A percentile compares a stretch with the other conserved stretches of the same genome.
Conservation (phyloP, 2,329 filamentous ascomycete species). For the Arthrobotrys pseudoclavata region DNA sequence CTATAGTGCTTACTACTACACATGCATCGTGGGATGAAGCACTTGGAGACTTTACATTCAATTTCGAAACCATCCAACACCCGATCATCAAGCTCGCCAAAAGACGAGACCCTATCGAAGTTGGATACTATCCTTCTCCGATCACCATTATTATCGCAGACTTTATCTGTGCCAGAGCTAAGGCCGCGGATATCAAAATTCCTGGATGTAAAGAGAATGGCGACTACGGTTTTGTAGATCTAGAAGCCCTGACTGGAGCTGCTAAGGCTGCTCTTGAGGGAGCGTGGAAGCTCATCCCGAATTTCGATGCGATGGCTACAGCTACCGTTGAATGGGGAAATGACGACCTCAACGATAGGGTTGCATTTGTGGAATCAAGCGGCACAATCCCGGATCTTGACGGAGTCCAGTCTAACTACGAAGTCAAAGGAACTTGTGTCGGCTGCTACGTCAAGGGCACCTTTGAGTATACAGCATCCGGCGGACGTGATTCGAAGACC, state of each 20-base stretch:
- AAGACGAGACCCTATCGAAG: conserved; percentile 8
- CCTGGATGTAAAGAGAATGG: neutral
- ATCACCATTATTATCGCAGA: conserved; percentile 4
- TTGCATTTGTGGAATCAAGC: neutral
- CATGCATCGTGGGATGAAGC: conserved; percentile 24
- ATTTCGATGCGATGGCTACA: conserved; percentile 2
- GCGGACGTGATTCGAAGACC: conserved; percentile 22
- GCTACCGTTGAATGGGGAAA: conserved; percentile 24
- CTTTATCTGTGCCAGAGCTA: neutral
- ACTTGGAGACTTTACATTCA: conserved; percentile 30
- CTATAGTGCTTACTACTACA: neutral
- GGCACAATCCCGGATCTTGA: neutral
- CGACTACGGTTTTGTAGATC: neutral
- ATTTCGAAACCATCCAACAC: conserved; percentile 19
- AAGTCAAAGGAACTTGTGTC: conserved; percentile 4
- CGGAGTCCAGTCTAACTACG: neutral
- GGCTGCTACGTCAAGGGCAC: conserved; percentile 32
- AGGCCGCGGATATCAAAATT: neutral
- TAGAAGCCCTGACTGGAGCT: neutral
- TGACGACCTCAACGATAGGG: conserved; percentile 1
- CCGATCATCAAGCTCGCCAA: conserved; percentile 23
- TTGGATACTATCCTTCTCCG: conserved; percentile 11
- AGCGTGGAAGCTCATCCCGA: conserved; percentile 20
- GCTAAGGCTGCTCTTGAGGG: conserved; percentile 14
- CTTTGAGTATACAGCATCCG: conserved; percentile 18